Evolutionary conservation across 257 asterid species (phyloP).

Genomic region (Solanum ossicruentum): DNA sequence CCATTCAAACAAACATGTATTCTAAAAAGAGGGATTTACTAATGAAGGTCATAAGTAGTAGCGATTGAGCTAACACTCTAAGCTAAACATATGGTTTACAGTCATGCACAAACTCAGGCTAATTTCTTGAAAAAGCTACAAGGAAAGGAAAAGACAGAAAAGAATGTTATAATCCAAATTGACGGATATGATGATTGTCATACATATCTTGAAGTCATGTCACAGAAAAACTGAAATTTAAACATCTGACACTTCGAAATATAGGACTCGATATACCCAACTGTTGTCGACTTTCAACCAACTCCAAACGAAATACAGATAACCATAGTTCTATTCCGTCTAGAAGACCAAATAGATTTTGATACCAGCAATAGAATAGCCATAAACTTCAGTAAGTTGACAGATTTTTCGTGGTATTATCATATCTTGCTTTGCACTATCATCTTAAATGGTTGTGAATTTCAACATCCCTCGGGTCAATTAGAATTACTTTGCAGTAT

Average conservation of each 20-base stretch:
- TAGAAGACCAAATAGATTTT: not conserved
- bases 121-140: not conserved
- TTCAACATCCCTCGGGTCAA: not conserved
- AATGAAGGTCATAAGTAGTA: not conserved
- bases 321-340: not conserved
- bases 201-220: not conserved
- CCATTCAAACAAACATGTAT: not conserved
- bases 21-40: not conserved
- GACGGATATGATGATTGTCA: not conserved
- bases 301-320: not conserved
- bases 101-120: not conserved
- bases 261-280: not conserved
- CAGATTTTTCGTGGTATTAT: not conserved
- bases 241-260: not conserved
- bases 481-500: not conserved
- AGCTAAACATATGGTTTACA: not conserved
- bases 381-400: not conserved
- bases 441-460: not conserved
- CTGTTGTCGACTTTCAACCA: not conserved
- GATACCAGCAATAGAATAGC: not conserved
- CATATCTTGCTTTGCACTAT: not conserved
- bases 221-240: not conserved
- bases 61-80: not conserved
- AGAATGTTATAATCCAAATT: not conserved
- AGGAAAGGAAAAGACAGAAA: not conserved